Base-by-base conservation (phyloP, 805 yeast species). In the Cyberlindnera samutprakarnensis region DNA sequence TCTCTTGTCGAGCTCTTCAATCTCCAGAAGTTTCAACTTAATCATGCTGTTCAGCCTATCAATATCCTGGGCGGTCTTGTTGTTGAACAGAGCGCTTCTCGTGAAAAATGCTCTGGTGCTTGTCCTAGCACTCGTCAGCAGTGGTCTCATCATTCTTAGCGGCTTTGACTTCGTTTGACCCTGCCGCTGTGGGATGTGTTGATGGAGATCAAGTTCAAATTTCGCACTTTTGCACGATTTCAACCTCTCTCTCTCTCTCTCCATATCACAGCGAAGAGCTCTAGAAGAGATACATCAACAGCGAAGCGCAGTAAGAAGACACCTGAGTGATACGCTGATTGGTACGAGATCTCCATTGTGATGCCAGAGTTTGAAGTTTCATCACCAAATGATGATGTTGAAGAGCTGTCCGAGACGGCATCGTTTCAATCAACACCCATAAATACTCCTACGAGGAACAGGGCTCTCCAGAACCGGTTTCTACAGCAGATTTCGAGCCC, bases 21-120 rank as follows among this genome's bases (percentile, higher is more conserved):
- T 30, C 31, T 47, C 49, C 10, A 32, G 30, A 6, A 47, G 39
- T 30, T 47, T 47, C 17, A 37, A 35, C 18, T 44, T 47, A 18
- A 47, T 31, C 21, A 47, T 28, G 13, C 18, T 32, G 26, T 47
- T 47, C 18, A 47, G 27, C 32, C 35, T 43, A 27, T 47, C 50
- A n/a, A 47, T 41, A 28, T 47, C 52, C 21, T 39, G 30, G 2
- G 47, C 42, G 28, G 43, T 47, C 25, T 37, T 37, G 21, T 27
- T 24, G 13, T 26, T 33, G 9, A 16, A 10, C 10, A 24, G 8
- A 8, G 31, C 12, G 14, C 30, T 6, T 13, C n/a, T n/a, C n/a
- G 36, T 21, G 21, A 19, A 19, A 7, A 19, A 10, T 19, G 21
- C n/a, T n/a, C n/a, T n/a, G n/a, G n/a, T n/a, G n/a, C n/a, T n/a